Percentiles rank a stretch among this genome's conserved stretches.
phyloP scores from a whole-genome alignment of 2,329 filamentous ascomycete genomes.

The Zymoseptoria ardabiliae region DNA sequence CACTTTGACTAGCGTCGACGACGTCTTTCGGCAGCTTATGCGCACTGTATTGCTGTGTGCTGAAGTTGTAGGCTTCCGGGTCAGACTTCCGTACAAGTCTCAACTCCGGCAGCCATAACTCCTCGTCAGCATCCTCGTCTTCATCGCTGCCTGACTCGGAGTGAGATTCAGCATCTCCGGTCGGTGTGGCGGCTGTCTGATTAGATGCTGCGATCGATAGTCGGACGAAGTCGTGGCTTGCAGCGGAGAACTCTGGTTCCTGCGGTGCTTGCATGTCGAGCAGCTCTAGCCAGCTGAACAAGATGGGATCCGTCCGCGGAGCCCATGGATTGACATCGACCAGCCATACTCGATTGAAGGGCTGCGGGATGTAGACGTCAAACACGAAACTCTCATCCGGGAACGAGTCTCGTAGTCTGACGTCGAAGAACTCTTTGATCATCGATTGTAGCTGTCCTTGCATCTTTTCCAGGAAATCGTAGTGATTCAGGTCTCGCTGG shows the following conservation, averaged over 20 bases:
- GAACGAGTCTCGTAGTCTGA: constrained; percentile 67
- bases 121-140: constrained; percentile 49
- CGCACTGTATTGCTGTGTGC: constrained; percentile 80
- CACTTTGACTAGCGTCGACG: constrained; percentile 56
- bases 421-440: constrained; percentile 70
- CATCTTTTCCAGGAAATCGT: constrained; percentile 69
- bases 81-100: constrained; percentile 77
- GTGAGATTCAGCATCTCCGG: background rate
- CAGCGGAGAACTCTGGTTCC: constrained; percentile 8
- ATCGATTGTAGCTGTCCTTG: constrained; percentile 58
- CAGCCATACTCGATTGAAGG: constrained; percentile 70
- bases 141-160: constrained; percentile 27
- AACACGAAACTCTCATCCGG: constrained; percentile 80
- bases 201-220: constrained; percentile 12
- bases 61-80: constrained; percentile 80
- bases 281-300: constrained; percentile 87
- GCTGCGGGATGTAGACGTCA: constrained; percentile 79
- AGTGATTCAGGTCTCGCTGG: constrained; percentile 86
- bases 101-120: constrained; percentile 64
- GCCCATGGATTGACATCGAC: constrained; percentile 97
- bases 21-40: constrained; percentile 94
- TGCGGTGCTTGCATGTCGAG: constrained; percentile 59
- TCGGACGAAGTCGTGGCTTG: constrained; percentile 15
- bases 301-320: constrained; percentile 72
- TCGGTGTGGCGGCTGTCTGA: constrained; percentile 6